Evolutionary conservation across 2,329 filamentous ascomycete species (phyloP).

Genomic region (Trichoderma citrinoviride): DNA sequence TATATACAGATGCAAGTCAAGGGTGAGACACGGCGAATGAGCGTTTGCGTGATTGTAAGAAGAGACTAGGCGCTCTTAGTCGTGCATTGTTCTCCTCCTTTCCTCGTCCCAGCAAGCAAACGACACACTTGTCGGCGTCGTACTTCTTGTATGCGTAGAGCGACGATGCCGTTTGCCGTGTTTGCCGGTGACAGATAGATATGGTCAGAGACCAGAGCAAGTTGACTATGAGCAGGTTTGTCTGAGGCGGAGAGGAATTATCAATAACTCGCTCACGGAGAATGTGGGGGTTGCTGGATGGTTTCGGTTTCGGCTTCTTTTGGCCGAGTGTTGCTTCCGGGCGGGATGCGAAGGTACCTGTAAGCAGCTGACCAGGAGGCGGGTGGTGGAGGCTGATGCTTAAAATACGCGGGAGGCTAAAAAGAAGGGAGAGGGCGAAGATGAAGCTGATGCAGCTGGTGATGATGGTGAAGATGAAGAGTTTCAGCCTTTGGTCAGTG

Average conservation of each 20-base stretch:
- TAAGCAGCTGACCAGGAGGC: too few relatives aligned
- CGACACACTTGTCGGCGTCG: neutral
- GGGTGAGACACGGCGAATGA: neutral
- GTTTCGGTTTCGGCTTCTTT: neutral
- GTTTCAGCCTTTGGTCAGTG: neutral
- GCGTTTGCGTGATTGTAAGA: neutral
- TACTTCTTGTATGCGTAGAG: neutral
- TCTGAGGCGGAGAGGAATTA: neutral
- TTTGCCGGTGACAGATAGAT: neutral
- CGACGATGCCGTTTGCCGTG: neutral
- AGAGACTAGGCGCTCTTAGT: neutral
- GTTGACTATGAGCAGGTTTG: neutral
- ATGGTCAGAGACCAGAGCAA: neutral
- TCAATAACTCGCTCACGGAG: slow-evolving; percentile 21
- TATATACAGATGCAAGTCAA: neutral
- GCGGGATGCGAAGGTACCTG: too few relatives aligned
- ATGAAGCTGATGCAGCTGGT: neutral
- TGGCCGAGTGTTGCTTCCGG: neutral
- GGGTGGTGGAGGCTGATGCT: neutral
- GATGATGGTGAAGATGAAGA: too few relatives aligned
- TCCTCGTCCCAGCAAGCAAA: neutral
- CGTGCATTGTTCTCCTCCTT: neutral
- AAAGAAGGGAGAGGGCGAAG: neutral
- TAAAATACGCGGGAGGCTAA: neutral
- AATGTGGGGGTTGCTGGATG: neutral